A percentile compares a stretch with the other conserved stretches of the same genome.
These are phyloP conservation scores for Colletotrichum magnum DNA, from an alignment of 2,329 filamentous ascomycete genomes.

Conservation along the genomic window DNA sequence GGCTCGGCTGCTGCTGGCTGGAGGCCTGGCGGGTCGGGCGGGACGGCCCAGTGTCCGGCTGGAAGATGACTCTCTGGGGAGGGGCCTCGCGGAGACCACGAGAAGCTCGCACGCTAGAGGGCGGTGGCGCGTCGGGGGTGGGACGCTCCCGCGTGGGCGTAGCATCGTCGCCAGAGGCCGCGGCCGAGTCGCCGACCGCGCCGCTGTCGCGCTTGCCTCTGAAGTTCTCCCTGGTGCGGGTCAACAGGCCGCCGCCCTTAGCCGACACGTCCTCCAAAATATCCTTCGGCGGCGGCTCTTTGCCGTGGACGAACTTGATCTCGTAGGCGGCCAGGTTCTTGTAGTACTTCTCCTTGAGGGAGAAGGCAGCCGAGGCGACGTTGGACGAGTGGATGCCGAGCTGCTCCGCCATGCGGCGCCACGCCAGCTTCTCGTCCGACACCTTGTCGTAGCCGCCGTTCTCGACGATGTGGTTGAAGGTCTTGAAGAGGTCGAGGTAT, in stretches of 20 bases:
- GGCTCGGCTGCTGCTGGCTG: conserved; percentile 40
- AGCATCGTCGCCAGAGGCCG: conserved; percentile 48
- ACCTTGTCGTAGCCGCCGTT: conserved; percentile 90
- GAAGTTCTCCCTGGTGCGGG: conserved; percentile 84
- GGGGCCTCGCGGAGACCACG: conserved; percentile 85
- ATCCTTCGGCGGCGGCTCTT: conserved; percentile 88
- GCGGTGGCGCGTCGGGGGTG: conserved; percentile 64
- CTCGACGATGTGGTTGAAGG: conserved; percentile 83
- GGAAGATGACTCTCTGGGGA: conserved; percentile 86
- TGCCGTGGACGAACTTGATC: conserved; percentile 81
- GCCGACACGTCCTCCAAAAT: conserved; percentile 91
- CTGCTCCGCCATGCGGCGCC: conserved; percentile 83
- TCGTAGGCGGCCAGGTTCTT: conserved; percentile 91
- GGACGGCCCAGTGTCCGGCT: conserved; percentile 79
- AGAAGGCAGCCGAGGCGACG: conserved; percentile 86
- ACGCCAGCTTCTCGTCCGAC: conserved; percentile 86
- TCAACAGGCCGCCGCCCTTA: conserved; percentile 85
- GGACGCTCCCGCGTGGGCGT: conserved; percentile 69
- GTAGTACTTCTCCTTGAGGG: conserved; percentile 90
- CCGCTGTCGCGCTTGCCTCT: conserved; percentile 60
- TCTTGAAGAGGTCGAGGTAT: conserved; percentile 81
- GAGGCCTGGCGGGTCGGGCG: conserved; percentile 74
- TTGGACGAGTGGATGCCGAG: conserved; percentile 83
- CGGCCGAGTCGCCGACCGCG: conserved; percentile 34
- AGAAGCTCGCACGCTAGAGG: conserved; percentile 68